A percentile compares a stretch with the other conserved stretches of the same genome.
Evolutionary conservation across 1,139 yeast species (phyloP).

Genomic region (Zygosaccharomyces sapae): DNA sequence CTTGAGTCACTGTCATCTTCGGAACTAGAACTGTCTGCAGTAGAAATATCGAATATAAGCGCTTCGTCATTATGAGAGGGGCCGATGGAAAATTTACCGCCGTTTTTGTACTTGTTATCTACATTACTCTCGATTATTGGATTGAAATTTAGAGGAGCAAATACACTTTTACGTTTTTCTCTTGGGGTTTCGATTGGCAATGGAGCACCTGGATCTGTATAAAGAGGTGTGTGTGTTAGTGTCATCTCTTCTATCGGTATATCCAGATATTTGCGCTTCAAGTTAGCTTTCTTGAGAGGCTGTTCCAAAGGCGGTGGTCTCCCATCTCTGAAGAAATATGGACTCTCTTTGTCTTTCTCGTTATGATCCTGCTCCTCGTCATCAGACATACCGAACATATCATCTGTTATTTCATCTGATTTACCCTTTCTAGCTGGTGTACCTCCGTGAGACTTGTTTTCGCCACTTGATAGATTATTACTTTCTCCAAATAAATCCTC

Average conservation of each 20-base stretch:
- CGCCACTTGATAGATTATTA: conserved; percentile 24
- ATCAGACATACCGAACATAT: conserved; percentile 36
- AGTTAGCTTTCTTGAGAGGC: conserved; percentile 8
- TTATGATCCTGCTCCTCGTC: conserved; percentile 26
- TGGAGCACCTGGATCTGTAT: conserved; percentile 81
- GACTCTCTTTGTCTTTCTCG: conserved; percentile 9
- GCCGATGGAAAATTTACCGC: conserved; percentile 67
- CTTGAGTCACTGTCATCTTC: conserved; percentile 36
- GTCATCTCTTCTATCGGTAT: conserved; percentile 60
- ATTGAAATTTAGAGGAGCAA: conserved; percentile 76
- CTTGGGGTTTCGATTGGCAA: conserved; percentile 63
- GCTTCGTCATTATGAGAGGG: conserved; percentile 34
- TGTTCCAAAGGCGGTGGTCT: conserved; percentile 4
- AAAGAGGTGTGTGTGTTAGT: conserved; percentile 47
- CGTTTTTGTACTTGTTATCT: conserved; percentile 77
- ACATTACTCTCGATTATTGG: conserved; percentile 71
- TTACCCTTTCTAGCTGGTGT: conserved; percentile 12
- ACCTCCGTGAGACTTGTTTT: conserved; percentile 9
- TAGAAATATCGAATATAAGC: conserved; percentile 31
- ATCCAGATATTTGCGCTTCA: conserved; percentile 40
- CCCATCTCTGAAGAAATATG: conserved; percentile 9
- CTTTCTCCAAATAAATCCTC: conserved; percentile 36
- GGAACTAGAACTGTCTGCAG: conserved; percentile 33
- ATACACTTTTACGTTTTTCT: conserved; percentile 50
- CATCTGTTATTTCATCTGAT: conserved; percentile 34